phyloP scores from a whole-genome alignment of 2,329 filamentous ascomycete genomes.

The Penicillium nordicum region DNA sequence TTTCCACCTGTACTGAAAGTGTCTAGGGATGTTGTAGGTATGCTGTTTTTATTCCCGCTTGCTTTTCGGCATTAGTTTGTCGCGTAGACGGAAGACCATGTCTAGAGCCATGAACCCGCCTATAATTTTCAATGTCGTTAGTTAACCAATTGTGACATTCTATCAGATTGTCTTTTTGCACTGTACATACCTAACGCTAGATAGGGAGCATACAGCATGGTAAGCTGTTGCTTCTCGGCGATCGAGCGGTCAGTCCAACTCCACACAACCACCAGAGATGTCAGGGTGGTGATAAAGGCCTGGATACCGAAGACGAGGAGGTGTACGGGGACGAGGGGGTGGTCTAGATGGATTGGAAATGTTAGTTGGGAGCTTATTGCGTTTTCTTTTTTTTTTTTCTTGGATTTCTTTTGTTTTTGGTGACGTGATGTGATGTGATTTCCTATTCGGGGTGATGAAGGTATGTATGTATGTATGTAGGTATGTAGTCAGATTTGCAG shows the following conservation, averaged over 20 bases:
- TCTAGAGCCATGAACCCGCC: conserved; percentile 40
- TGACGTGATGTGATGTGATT: neutral
- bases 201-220: conserved; percentile 57
- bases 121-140: conserved; percentile 13
- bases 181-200: conserved; percentile 50
- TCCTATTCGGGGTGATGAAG: neutral
- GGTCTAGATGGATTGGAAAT: conserved; percentile 39
- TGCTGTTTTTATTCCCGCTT: conserved; percentile 28
- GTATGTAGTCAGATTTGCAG: neutral
- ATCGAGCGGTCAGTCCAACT: conserved; percentile 51
- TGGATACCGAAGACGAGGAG: conserved; percentile 59
- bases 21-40: neutral
- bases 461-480: neutral
- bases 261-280: conserved; percentile 60
- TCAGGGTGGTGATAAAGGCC: conserved; percentile 59
- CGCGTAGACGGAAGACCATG: conserved; percentile 35
- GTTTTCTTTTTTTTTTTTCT: neutral
- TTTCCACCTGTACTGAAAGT: neutral
- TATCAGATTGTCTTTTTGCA: too few relatives aligned
- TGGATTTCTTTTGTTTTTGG: neutral
- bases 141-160: neutral
- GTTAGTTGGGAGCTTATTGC: neutral
- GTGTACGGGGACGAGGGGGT: conserved; percentile 57
- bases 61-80: conserved; percentile 25
- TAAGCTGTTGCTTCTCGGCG: conserved; percentile 49